A percentile compares a stretch with the other conserved stretches of the same genome.
Evolutionary conservation across 1,139 yeast genomes (phyloP).

Genomic region (Pichia inconspicua): DNA sequence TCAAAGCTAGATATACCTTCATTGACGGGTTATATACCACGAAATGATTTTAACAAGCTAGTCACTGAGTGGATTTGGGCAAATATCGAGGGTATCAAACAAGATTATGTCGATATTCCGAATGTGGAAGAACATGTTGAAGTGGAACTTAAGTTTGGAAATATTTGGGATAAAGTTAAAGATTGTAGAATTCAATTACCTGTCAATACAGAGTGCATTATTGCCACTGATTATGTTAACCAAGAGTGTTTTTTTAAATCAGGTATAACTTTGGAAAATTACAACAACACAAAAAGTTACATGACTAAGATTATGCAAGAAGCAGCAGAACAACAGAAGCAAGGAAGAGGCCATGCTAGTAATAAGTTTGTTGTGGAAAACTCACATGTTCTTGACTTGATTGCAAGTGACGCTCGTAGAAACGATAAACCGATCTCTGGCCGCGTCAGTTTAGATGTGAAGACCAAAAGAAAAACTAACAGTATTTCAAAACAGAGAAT

Average conservation of each 20-base stretch:
- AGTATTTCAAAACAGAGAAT: slow-evolving; percentile 69
- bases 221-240: slow-evolving; percentile 44
- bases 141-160: slow-evolving; percentile 77
- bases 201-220: slow-evolving; percentile 68
- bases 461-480: slow-evolving; percentile 56
- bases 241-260: slow-evolving; percentile 58
- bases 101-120: slow-evolving; percentile 27
- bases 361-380: slow-evolving; percentile 26
- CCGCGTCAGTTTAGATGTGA: slow-evolving; percentile 58
- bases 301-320: slow-evolving; percentile 39
- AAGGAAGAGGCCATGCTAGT: slow-evolving; percentile 19
- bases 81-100: slow-evolving; percentile 52
- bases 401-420: slow-evolving; percentile 28
- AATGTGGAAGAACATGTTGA: slow-evolving; percentile 51
- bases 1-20: slow-evolving; percentile 38
- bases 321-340: slow-evolving; percentile 21
- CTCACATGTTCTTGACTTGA: slow-evolving; percentile 27
- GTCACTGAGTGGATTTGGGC: slow-evolving; percentile 89
- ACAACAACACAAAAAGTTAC: slow-evolving; percentile 49
- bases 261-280: slow-evolving; percentile 63
- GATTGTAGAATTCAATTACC: slow-evolving; percentile 64
- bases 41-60: slow-evolving; percentile 72
- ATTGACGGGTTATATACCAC: slow-evolving; percentile 68
- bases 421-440: slow-evolving; percentile 53
- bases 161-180: slow-evolving; percentile 57